Percentiles rank a stretch among this genome's conserved stretches.
Conservation (phyloP, 768 basidiomycete species). For the Chalciporus sphaerocephalus region DNA sequence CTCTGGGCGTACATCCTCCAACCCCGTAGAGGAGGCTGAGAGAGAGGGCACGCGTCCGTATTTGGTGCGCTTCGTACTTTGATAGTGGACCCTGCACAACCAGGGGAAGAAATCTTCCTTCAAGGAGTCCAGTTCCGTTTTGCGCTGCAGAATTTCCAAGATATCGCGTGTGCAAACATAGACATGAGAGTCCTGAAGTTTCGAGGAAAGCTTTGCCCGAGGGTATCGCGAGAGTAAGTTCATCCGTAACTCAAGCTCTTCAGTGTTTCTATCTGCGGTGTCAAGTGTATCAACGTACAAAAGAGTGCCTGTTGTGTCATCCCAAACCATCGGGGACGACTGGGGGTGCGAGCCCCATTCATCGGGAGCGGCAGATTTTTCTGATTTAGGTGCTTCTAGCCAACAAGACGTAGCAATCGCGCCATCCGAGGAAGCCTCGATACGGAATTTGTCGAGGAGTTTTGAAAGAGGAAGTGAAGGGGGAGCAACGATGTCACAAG, state of each 20-base stretch:
- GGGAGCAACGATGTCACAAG: constrained; percentile 88
- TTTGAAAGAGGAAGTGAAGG: constrained; percentile 61
- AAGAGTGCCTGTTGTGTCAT: constrained; percentile 59
- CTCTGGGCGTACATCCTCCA: constrained; percentile 33
- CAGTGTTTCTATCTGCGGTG: constrained; percentile 59
- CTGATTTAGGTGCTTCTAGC: constrained; percentile 47
- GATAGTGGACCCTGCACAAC: constrained; percentile 84
- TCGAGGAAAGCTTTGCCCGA: constrained; percentile 59
- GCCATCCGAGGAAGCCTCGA: constrained; percentile 59
- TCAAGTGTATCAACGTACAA: constrained; percentile 71
- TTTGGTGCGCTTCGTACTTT: constrained; percentile 52
- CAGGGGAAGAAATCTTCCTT: constrained; percentile 90
- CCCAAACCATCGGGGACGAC: constrained; percentile 59
- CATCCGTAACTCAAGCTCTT: constrained; percentile 75
- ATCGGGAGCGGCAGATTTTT: constrained; percentile 54
- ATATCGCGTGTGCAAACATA: constrained; percentile 80
- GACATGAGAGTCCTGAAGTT: constrained; percentile 81
- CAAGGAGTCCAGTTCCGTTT: constrained; percentile 72
- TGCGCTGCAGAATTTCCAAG: constrained; percentile 65
- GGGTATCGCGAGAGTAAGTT: constrained; percentile 76
- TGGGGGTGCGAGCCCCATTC: constrained; percentile 58
- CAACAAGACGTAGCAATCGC: constrained; percentile 66
- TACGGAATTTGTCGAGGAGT: constrained; percentile 79
- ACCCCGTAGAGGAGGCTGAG: constrained; percentile 43
- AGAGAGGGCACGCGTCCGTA: constrained; percentile 47